A percentile compares a stretch with the other conserved stretches of the same genome.
Evolutionary conservation across 73 alveolate genomes (phyloP).

Genomic region (Paramecium primaurelia): DNA sequence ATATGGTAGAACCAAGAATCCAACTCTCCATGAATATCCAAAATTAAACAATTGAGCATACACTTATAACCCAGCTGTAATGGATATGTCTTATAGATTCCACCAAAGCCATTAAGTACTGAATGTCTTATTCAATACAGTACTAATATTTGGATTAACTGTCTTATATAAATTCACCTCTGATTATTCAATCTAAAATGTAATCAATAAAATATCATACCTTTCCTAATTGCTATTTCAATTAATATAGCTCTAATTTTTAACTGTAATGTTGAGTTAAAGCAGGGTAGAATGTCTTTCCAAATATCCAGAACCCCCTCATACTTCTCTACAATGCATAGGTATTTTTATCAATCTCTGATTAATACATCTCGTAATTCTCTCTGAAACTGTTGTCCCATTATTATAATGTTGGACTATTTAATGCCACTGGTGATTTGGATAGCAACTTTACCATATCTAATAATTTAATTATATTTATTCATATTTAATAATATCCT

Average conservation of each 20-base stretch:
- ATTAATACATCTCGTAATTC: not conserved
- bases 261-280: not conserved
- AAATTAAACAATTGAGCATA: slow-evolving; percentile 33
- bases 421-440: slow-evolving; percentile 31
- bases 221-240: slow-evolving; percentile 21
- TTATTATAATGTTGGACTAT: not conserved
- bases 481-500: not conserved
- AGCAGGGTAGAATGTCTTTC: slow-evolving; percentile 12
- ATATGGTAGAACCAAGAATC: slow-evolving; percentile 12
- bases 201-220: not conserved
- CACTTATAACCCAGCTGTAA: not conserved
- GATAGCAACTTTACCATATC: slow-evolving; percentile 36
- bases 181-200: not conserved
- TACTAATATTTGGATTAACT: not conserved
- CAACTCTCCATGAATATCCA: not conserved
- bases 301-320: slow-evolving; percentile 38
- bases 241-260: not conserved
- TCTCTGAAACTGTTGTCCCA: slow-evolving; percentile 22
- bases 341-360: not conserved
- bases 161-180: not conserved
- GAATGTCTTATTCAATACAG: slow-evolving; percentile 5
- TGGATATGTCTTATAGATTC: not conserved
- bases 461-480: not conserved
- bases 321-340: slow-evolving; percentile 29
- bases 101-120: slow-evolving; percentile 40